Percentiles rank a stretch among this genome's conserved stretches.
Conservation (phyloP, 2,329 filamentous ascomycete species). For the Pseudogymnoascus sp. region DNA sequence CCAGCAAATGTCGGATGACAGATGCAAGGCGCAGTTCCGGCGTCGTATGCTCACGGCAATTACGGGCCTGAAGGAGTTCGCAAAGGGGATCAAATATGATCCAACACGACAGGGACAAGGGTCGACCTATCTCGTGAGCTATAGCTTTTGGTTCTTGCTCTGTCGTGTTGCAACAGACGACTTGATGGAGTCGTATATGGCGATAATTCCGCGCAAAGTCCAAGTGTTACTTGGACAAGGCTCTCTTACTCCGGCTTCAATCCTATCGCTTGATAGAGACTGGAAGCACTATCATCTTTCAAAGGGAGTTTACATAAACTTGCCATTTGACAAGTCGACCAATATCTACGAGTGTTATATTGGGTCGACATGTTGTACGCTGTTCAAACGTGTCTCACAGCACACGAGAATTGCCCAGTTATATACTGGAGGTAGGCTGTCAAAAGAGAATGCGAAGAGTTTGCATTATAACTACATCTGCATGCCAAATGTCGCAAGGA, state of each 20-base stretch:
- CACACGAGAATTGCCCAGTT: not conserved
- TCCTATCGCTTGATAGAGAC: not conserved
- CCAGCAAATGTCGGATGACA: not conserved
- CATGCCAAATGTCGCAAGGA: not conserved
- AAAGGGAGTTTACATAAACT: not conserved
- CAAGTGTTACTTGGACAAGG: not conserved
- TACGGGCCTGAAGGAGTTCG: not conserved
- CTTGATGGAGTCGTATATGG: not conserved
- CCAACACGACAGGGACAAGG: not conserved
- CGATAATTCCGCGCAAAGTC: not conserved
- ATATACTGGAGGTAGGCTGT: not conserved
- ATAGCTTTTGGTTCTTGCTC: not conserved
- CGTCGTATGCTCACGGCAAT: not conserved
- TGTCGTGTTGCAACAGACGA: not conserved
- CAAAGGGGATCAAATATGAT: not conserved
- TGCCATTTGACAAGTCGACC: not conserved
- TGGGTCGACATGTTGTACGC: not conserved
- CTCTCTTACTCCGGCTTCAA: not conserved
- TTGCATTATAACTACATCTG: not conserved
- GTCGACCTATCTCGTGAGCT: not conserved
- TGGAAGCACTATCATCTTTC: not conserved
- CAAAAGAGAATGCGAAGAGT: not conserved
- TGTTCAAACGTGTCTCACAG: not conserved
- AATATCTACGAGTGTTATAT: not conserved
- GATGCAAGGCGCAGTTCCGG: not conserved